A percentile compares a stretch with the other conserved stretches of the same genome.
These are phyloP conservation scores for Aspergillus sp. DNA, from an alignment of 2,329 filamentous ascomycete species.

Conservation along the genomic window DNA sequence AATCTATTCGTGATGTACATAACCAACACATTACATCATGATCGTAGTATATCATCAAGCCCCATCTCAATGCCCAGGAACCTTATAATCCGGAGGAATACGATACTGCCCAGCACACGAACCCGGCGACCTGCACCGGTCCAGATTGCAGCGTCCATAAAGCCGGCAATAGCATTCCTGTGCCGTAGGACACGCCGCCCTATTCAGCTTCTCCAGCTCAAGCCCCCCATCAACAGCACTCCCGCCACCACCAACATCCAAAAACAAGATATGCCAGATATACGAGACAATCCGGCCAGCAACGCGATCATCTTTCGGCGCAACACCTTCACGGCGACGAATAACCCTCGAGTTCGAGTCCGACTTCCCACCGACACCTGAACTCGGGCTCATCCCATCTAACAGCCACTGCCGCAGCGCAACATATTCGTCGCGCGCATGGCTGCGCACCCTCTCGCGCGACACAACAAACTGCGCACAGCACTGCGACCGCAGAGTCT, in stretches of 20 bases:
- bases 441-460: conserved; percentile 49
- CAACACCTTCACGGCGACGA: conserved; percentile 22
- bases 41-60: neutral
- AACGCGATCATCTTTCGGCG: conserved; percentile 44
- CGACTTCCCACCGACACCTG: too few relatives aligned
- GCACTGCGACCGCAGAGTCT: conserved; percentile 51
- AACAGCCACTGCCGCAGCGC: conserved; percentile 57
- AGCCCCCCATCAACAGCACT: conserved; percentile 21
- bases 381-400: conserved; percentile 28
- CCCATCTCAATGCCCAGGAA: neutral
- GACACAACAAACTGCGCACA: conserved; percentile 59
- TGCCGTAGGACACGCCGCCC: conserved; percentile 37
- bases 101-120: conserved; percentile 42
- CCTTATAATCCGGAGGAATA: conserved; percentile 10
- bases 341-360: neutral
- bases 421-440: conserved; percentile 52
- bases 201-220: conserved; percentile 40
- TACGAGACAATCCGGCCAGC: conserved; percentile 51
- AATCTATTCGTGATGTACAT: too few relatives aligned
- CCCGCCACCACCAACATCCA: conserved; percentile 23
- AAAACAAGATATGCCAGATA: conserved; percentile 52
- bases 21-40: too few relatives aligned
- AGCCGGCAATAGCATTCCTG: conserved; percentile 47
- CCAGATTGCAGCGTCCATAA: conserved; percentile 43
- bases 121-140: conserved; percentile 29